Percentiles rank a stretch among this genome's conserved stretches.
phyloP scores from a whole-genome alignment of 139 green algal genomes.

The Chlamydomonas schloesseri region DNA sequence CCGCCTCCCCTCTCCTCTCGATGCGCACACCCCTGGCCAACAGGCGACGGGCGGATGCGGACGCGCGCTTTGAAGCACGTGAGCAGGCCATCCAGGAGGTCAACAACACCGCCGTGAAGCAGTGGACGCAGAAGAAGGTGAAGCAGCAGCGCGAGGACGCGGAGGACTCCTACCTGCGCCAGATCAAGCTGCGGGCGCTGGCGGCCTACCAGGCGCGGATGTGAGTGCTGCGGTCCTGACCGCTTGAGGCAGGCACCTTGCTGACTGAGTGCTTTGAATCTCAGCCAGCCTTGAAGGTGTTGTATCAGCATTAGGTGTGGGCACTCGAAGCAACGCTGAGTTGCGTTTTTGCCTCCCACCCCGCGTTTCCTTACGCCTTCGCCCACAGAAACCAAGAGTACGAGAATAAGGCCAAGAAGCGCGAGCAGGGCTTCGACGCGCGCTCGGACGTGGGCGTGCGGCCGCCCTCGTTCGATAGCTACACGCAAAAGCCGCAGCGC shows the following conservation, averaged over 20 bases:
- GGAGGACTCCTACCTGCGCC: slow-evolving; percentile 33
- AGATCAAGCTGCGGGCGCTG: slow-evolving; percentile 39
- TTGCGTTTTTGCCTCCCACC: too few species aligned
- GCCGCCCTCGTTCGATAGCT: slow-evolving; percentile 1
- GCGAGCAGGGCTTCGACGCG: slow-evolving; percentile 29
- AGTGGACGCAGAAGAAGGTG: slow-evolving; percentile 12
- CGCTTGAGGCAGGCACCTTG: too few species aligned
- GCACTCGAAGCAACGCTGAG: too few species aligned
- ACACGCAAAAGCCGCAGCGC: too few species aligned
- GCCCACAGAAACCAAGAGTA: slow-evolving; percentile 33
- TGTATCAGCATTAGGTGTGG: too few species aligned
- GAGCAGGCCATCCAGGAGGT: background rate
- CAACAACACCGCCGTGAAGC: background rate
- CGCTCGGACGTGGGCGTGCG: background rate
- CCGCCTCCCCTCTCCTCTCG: too few species aligned
- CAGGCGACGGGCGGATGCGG: slow-evolving; percentile 4
- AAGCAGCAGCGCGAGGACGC: slow-evolving; percentile 14
- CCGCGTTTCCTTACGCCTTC: too few species aligned
- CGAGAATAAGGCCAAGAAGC: background rate
- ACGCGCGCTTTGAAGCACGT: slow-evolving; percentile 17
- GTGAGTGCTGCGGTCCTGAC: background rate
- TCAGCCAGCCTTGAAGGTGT: too few species aligned
- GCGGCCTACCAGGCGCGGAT: slow-evolving; percentile 22
- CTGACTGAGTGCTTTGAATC: too few species aligned
- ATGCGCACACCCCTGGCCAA: background rate